Conservation (phyloP, 2,329 filamentous ascomycete genomes). For the Fusarium sp. region DNA sequence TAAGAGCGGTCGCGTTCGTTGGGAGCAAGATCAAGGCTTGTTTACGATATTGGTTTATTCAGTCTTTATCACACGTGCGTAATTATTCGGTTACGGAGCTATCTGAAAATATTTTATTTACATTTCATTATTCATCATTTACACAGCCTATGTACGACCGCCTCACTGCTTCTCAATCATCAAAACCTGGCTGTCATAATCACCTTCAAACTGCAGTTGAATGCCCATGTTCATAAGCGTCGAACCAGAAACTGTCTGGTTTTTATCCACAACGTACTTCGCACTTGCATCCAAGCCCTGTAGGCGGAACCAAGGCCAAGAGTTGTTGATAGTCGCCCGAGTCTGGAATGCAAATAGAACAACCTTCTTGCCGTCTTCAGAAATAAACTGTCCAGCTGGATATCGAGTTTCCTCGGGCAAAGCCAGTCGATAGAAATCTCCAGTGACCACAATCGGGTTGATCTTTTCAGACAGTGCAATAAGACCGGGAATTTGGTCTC, state of each 20-base stretch:
- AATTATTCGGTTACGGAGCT: too few species aligned
- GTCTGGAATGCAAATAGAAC: conserved; percentile 72
- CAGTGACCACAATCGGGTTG: conserved; percentile 68
- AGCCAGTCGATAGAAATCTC: conserved; percentile 68
- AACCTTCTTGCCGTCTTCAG: conserved; percentile 59
- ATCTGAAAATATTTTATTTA: background rate
- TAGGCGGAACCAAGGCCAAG: conserved; percentile 63
- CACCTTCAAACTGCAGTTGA: conserved; percentile 61
- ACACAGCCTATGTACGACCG: too few species aligned
- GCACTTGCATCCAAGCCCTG: conserved; percentile 67
- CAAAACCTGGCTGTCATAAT: conserved; percentile 69
- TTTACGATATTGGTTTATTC: too few species aligned
- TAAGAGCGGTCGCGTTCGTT: too few species aligned
- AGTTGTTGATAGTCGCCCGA: conserved; percentile 59
- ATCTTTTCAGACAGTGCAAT: conserved; percentile 65
- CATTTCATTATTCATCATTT: background rate
- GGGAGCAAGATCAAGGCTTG: too few species aligned
- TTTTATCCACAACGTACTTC: conserved; percentile 64
- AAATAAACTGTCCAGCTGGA: conserved; percentile 70
- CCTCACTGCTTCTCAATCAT: conserved; percentile 58
- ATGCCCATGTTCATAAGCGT: conserved; percentile 73
- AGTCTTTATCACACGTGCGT: too few species aligned
- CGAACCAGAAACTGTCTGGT: conserved; percentile 64
- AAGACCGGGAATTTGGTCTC: conserved; percentile 62
- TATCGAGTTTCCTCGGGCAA: conserved; percentile 69